These are phyloP conservation scores for Larix kaempferi DNA, from an alignment of 75 land plant genomes.

Conservation along the genomic window DNA sequence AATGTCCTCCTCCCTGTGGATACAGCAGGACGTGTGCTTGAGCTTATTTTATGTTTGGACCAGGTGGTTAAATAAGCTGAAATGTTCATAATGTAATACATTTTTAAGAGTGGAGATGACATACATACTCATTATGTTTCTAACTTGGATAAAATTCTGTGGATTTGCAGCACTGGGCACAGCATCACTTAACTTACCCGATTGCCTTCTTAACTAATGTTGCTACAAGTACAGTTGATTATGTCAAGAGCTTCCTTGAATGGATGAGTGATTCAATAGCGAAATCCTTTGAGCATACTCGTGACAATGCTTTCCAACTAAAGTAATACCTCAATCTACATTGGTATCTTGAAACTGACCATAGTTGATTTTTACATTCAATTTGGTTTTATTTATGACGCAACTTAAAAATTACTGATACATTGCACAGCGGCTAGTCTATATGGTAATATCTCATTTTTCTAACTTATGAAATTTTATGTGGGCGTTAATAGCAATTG, in stretches of 20 bases:
- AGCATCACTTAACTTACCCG: slow-evolving; percentile 58
- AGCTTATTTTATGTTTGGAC: slow-evolving; percentile 78
- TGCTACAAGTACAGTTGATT: slow-evolving; percentile 84
- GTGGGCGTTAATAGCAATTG: too few species aligned
- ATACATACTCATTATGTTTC: background rate
- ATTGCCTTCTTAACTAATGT: slow-evolving; percentile 83
- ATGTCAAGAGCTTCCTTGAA: slow-evolving; percentile 95
- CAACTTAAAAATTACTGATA: too few species aligned
- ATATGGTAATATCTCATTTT: too few species aligned
- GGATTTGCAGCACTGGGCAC: slow-evolving; percentile 75
- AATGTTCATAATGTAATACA: background rate
- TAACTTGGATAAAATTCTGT: slow-evolving; percentile 1
- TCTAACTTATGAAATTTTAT: too few species aligned
- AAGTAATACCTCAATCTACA: slow-evolving; percentile 48
- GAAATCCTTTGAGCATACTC: slow-evolving; percentile 84
- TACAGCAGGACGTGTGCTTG: slow-evolving; percentile 90
- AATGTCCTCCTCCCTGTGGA: slow-evolving; percentile 95
- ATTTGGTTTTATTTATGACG: background rate
- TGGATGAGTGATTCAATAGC: slow-evolving; percentile 99
- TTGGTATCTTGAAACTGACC: background rate
- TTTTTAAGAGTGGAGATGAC: background rate
- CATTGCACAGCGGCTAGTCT: too few species aligned
- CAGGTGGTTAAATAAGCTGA: slow-evolving; percentile 39
- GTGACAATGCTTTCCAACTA: slow-evolving; percentile 88
- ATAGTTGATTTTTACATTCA: background rate